Evolutionary conservation across 1,284 basidiomycete genomes (phyloP), one percentile per base, ranked within the genome.

Genomic region (Abortiporus biennis): DNA sequence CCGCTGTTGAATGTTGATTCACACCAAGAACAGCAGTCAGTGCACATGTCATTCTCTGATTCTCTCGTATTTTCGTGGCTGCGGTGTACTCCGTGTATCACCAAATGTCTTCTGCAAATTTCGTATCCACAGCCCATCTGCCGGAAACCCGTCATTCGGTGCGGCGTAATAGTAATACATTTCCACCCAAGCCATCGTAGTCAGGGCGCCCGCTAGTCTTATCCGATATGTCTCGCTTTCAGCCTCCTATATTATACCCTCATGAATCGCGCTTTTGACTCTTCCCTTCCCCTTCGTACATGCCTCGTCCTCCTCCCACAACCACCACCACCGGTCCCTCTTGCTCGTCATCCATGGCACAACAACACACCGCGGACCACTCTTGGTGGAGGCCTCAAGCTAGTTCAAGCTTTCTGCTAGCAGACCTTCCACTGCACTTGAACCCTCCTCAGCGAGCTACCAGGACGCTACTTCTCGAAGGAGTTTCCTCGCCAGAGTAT

Each of bases 181-280:
- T 20, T 36, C 22, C n/a, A 12, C 43, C 30, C 30, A 29, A 8
- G 9, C 9, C n/a, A 21, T 31, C 43, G 21, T 42, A 40, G 38
- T 45, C 40, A 47, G 35, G 48, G 46, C 48, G 45, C 46, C 44
- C 48, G 39, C 45, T 48, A 38, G 43, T 43, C 49, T 51, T 51
- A 51, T 51, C 50, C 50, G 50, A 43, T 46, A 43, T 50, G 45
- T 50, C 19, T 38, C 34, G 16, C 37, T 33, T 24, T 36, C 36
- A 20, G 29, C 32, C 42, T 43, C 42, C 32, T 33, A 43, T 33
- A 33, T 36, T 20, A 15, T 20, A 17, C 20, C 36, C 25, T 23
- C 33, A 35, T 17, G 21, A 30, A 35, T 31, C 31, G 31, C 40
- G 29, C 42, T 22, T 24, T 21, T 19, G 4, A 16, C 34, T 22